Base-by-base conservation (phyloP, 345 rosid species). In the Mangifera indica region DNA sequence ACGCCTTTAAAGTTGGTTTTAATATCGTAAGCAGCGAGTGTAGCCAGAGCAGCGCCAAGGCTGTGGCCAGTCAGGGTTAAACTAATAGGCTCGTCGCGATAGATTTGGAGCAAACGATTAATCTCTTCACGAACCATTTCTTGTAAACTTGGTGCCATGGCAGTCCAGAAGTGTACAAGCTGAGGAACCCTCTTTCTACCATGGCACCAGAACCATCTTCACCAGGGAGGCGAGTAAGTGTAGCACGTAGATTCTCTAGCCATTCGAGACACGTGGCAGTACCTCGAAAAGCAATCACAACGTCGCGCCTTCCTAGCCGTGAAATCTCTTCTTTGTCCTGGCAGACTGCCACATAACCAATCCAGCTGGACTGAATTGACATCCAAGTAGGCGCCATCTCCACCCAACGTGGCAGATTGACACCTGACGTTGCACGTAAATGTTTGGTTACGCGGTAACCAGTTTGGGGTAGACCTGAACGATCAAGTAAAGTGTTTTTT, bases 221-320 rank as follows among this genome's bases (percentile, higher is more conserved):
- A 32, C 75, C 22, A 14, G 87, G 87, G 15, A 90, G 74, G 20
- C 57, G 81, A 11, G 93, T 77, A 25, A 95, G 85, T 32, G 86
- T 84, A 67, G 98, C 97, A 3, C 99, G 90, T 11, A 95, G 77
- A 63, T 95, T 95, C 67, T 95, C 99, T 9, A 91, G 84, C 99
- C 99, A 95, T 60, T 95, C 99, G 10, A 95, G 84, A 74, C 96
- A 85, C 51, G 99, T 95, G 71, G 89, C 93, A 12, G 99, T 95
- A 45, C 99, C 99, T 22, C 99, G 79, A 21, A 63, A 84, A 1
- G 99, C 85, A 69, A 95, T 90, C 62, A 95, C 91, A 2, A 92
- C 82, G 67, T 95, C 99, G 69, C 99, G 82, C 40, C 99, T 79
- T 5, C 99, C 99, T 0, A 90, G 87, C 74, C 97, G 81, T 4